A percentile compares a stretch with the other conserved stretches of the same genome.
Evolutionary conservation across 2,329 filamentous ascomycete genomes (phyloP).

Genomic region (Fusarium sp.): DNA sequence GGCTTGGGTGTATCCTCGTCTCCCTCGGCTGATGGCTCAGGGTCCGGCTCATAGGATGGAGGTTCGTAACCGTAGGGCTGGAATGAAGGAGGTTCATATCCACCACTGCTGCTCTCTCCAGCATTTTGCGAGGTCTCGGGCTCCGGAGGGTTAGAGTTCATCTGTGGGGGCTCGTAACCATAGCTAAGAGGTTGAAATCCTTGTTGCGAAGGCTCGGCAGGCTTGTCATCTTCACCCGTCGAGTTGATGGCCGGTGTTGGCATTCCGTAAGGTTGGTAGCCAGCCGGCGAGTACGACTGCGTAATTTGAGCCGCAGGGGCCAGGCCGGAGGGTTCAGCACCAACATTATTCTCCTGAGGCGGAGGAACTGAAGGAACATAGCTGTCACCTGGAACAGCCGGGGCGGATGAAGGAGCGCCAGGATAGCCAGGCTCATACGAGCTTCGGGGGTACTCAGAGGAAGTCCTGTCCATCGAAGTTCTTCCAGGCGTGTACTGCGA

Average conservation of each 20-base stretch:
- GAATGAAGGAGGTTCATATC: slow-evolving; percentile 69
- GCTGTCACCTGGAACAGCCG: slow-evolving; percentile 23
- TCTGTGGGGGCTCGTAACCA: slow-evolving; percentile 60
- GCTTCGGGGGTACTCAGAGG: slow-evolving; percentile 45
- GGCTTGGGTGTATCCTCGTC: slow-evolving; percentile 62
- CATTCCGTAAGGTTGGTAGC: slow-evolving; percentile 46
- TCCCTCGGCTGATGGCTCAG: slow-evolving; percentile 50
- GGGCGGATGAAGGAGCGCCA: slow-evolving; percentile 23
- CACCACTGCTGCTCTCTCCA: slow-evolving; percentile 48
- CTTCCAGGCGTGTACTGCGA: slow-evolving; percentile 60
- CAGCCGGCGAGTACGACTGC: slow-evolving; percentile 28
- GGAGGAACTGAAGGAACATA: slow-evolving; percentile 34
- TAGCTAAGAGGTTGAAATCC: slow-evolving; percentile 58
- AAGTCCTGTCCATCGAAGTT: slow-evolving; percentile 42
- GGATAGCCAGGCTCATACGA: slow-evolving; percentile 50
- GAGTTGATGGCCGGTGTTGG: slow-evolving; percentile 30
- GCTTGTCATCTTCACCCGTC: slow-evolving; percentile 15
- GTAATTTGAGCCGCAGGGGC: slow-evolving; percentile 42
- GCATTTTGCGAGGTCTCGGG: slow-evolving; percentile 24
- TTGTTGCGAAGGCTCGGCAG: slow-evolving; percentile 36
- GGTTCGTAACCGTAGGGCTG: slow-evolving; percentile 67
- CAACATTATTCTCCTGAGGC: slow-evolving; percentile 20
- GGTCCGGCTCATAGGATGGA: slow-evolving; percentile 63
- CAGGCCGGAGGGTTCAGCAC: slow-evolving; percentile 27
- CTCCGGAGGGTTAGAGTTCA: slow-evolving; percentile 39